phyloP scores from a whole-genome alignment of 2,329 filamentous ascomycete species.

The Anisogramma anomala region DNA sequence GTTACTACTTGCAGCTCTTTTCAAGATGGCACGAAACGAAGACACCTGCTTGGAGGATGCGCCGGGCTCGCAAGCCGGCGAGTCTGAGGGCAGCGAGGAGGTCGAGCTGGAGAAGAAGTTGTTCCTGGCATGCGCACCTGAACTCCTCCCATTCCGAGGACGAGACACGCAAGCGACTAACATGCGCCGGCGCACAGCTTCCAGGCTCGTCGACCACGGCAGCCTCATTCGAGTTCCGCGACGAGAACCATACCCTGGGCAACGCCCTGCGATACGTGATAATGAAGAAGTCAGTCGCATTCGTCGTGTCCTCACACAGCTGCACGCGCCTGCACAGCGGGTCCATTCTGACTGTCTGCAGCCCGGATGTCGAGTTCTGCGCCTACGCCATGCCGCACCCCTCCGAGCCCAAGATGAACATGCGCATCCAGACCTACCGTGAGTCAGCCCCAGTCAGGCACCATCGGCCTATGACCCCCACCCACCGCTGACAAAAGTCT shows the following conservation, averaged over 20 bases:
- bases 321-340: background rate
- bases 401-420: slow-evolving; percentile 90
- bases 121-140: slow-evolving; percentile 10
- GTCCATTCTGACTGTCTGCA: slow-evolving; percentile 28
- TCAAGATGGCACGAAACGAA: slow-evolving; percentile 11
- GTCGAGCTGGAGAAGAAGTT: slow-evolving; percentile 22
- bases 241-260: slow-evolving; percentile 89
- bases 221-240: slow-evolving; percentile 87
- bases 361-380: slow-evolving; percentile 93
- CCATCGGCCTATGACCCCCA: background rate
- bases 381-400: slow-evolving; percentile 97
- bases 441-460: slow-evolving; percentile 24
- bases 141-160: background rate
- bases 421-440: slow-evolving; percentile 97
- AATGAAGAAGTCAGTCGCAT: slow-evolving; percentile 81
- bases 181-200: slow-evolving; percentile 41
- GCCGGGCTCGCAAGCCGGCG: slow-evolving; percentile 27
- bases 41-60: slow-evolving; percentile 34
- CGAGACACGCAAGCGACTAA: background rate
- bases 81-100: slow-evolving; percentile 21
- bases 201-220: slow-evolving; percentile 77
- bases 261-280: slow-evolving; percentile 92
- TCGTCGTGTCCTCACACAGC: too few species aligned
- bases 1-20: background rate
- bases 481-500: too few species aligned